Base-by-base conservation (phyloP, 2,329 filamentous ascomycete species). In the Colletotrichum sp. region DNA sequence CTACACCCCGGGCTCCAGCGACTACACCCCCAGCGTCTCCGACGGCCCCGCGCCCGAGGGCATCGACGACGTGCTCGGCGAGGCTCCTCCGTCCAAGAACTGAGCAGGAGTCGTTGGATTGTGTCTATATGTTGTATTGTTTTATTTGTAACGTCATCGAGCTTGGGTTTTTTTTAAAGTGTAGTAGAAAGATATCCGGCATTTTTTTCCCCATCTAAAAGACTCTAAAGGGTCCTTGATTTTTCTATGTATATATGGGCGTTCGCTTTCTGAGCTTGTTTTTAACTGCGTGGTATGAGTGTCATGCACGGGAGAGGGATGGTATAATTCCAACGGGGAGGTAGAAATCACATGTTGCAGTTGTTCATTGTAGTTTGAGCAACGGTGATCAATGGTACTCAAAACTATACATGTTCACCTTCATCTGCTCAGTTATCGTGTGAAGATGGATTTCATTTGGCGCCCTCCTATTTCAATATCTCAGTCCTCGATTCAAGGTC, bases 1-100 rank as follows among this genome's bases (percentile, higher is more conserved):
- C 73, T 86, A 85, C 77, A 82, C 81, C 5, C 85, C 86, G 5
- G 83, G 83, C 52, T 81, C 81, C 60, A 70, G 77, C 36, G 32
- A 76, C 36, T 82, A 84, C 71, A 79, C 80, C 3, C 80, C 82
- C 9, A 55, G 26, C 77, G 60, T 76, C 15, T 80, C 77, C 59
- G 78, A 68, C 55, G 65, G 57, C 18, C 60, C 74, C 32, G 59
- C 59, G n/a, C 44, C 44, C 28, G 75, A 66, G n/a, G 72, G 72
- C 1, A 75, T 76, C 34, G 64, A 76, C 64, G 78, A 79, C 60
- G 77, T 77, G 15, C 70, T 80, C 3, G 79, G 79, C 9, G 79
- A 81, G 21, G 76, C 36, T 9, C 39, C 49, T 5, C 39, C 49
- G 10, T 28, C 78, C 36, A 81, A 81, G 76, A 69, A 79, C 36